Conservation (phyloP, 768 basidiomycete genomes). For the Amanita polypyramis region DNA sequence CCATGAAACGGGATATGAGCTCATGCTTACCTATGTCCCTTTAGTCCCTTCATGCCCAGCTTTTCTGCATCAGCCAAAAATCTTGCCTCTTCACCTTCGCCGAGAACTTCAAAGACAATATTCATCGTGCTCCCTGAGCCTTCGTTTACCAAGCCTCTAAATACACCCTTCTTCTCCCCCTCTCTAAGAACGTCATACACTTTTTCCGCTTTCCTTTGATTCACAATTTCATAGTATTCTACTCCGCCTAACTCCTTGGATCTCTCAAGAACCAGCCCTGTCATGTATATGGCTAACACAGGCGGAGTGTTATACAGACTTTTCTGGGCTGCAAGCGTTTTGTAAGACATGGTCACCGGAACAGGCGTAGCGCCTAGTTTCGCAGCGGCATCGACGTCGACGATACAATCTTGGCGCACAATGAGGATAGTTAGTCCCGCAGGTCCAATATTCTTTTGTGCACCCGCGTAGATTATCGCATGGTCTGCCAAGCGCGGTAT, state of each 20-base stretch:
- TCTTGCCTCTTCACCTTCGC: constrained; percentile 57
- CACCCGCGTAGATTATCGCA: constrained; percentile 92
- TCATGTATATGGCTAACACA: constrained; percentile 83
- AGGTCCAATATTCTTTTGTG: constrained; percentile 96
- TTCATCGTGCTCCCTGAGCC: constrained; percentile 94
- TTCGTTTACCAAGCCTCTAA: constrained; percentile 59
- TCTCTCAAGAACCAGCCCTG: constrained; percentile 73
- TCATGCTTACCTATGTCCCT: constrained; percentile 83
- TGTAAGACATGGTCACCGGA: constrained; percentile 76
- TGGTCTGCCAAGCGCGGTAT: constrained; percentile 84
- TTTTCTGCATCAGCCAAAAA: constrained; percentile 79
- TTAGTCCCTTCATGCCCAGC: constrained; percentile 74
- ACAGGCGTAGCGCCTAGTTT: constrained; percentile 63
- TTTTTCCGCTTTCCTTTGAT: constrained; percentile 64
- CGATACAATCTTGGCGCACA: constrained; percentile 89
- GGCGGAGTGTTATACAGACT: constrained; percentile 92
- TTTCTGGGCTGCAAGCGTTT: constrained; percentile 61
- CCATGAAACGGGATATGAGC: constrained; percentile 3
- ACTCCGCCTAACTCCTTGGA: constrained; percentile 59
- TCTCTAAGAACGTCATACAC: constrained; percentile 65
- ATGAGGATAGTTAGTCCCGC: constrained; percentile 90
- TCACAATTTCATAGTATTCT: constrained; percentile 50
- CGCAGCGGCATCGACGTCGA: constrained; percentile 76
- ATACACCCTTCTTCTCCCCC: constrained; percentile 62
- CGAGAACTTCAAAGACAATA: constrained; percentile 71